These are phyloP conservation scores for Xylaria sp. DNA, from an alignment of 2,329 filamentous ascomycete species.

Conservation along the genomic window DNA sequence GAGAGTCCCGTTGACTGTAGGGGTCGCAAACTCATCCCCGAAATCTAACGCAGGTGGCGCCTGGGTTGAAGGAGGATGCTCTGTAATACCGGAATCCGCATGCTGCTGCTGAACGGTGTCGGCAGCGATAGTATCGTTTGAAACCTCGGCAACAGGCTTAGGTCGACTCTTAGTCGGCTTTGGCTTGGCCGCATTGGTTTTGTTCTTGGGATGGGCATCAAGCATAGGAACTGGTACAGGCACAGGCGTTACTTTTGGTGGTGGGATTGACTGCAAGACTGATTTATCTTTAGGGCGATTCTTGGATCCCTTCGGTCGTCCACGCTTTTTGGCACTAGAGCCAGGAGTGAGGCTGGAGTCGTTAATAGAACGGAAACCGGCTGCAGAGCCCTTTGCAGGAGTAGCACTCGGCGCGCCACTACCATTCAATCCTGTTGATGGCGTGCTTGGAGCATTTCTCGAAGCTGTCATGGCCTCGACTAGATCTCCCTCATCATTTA, in stretches of 20 bases:
- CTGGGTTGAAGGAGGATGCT: conserved; percentile 31
- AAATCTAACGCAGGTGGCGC: conserved; percentile 33
- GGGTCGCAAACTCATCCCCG: conserved; percentile 31
- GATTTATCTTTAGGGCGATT: conserved; percentile 57
- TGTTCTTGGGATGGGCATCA: conserved; percentile 47
- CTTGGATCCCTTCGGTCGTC: conserved; percentile 65
- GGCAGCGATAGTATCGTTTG: conserved; percentile 27
- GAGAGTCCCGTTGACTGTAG: conserved; percentile 36
- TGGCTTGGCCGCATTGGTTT: conserved; percentile 50
- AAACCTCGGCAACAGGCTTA: conserved; percentile 39
- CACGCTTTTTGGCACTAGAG: conserved; percentile 54
- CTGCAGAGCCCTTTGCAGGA: conserved; percentile 44
- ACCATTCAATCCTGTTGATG: conserved; percentile 38
- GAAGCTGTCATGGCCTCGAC: conserved; percentile 43
- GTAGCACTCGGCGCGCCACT: conserved; percentile 39
- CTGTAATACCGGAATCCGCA: conserved; percentile 30
- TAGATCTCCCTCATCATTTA: conserved; percentile 49
- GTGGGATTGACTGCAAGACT: conserved; percentile 39
- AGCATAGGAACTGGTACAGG: conserved; percentile 47
- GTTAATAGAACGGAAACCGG: conserved; percentile 50
- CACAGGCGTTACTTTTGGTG: conserved; percentile 49
- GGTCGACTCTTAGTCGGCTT: conserved; percentile 55
- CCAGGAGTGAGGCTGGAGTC: conserved; percentile 41
- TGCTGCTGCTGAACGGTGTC: conserved; percentile 27
- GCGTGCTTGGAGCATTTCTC: conserved; percentile 43